Evolutionary conservation across 257 asterid genomes (phyloP).

Genomic region (Plantago elongata): DNA sequence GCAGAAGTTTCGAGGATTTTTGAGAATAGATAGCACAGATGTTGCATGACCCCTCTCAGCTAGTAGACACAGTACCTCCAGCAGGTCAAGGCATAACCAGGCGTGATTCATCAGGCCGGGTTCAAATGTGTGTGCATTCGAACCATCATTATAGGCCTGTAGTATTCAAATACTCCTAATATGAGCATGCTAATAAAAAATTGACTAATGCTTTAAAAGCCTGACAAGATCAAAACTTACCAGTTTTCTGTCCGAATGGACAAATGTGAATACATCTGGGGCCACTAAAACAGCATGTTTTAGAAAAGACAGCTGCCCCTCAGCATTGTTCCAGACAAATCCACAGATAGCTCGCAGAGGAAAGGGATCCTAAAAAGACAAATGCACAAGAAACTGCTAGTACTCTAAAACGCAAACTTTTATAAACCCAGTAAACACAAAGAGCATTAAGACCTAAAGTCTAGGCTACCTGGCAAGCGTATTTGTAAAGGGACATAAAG

Average conservation of each 20-base stretch:
- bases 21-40: conserved; percentile 66
- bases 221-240: conserved; percentile 25
- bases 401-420: too few relatives aligned
- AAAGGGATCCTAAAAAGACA: conserved; percentile 62
- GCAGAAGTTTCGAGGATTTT: conserved; percentile 67
- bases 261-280: conserved; percentile 84
- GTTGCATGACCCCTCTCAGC: conserved; percentile 96
- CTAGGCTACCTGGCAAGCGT: conserved; percentile 72
- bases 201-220: too few relatives aligned
- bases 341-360: conserved; percentile 92
- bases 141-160: conserved; percentile 61
- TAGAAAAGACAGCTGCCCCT: conserved; percentile 93
- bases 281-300: conserved; percentile 72
- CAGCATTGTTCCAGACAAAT: conserved; percentile 84
- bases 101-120: conserved; percentile 58
- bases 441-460: background rate
- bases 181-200: too few relatives aligned
- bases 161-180: conserved; percentile 5
- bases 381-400: background rate
- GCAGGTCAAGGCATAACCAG: conserved; percentile 76
- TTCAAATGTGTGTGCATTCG: conserved; percentile 42
- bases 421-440: background rate
- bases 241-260: conserved; percentile 75
- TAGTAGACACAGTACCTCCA: conserved; percentile 78
- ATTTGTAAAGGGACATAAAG: conserved; percentile 70